These are phyloP conservation scores for Delphinella strobiligena DNA, from an alignment of 2,329 filamentous ascomycete genomes.

Conservation along the genomic window DNA sequence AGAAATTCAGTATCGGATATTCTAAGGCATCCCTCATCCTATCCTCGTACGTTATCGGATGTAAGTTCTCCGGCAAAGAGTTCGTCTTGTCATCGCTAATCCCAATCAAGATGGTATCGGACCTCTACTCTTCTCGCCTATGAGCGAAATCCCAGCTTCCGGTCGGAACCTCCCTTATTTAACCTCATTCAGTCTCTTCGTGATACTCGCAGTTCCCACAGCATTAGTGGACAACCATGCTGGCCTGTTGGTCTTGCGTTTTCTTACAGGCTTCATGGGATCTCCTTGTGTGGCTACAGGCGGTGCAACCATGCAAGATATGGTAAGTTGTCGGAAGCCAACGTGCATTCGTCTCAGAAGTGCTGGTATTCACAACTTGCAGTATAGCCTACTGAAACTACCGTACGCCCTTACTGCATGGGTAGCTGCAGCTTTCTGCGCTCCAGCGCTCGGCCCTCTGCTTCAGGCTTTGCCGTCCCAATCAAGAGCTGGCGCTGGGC, in stretches of 20 bases:
- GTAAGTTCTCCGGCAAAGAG: not conserved
- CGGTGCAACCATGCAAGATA: constrained; percentile 40
- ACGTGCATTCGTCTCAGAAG: not conserved
- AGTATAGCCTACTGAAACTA: constrained; percentile 29
- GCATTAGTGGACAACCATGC: constrained; percentile 51
- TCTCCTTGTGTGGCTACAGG: constrained; percentile 51
- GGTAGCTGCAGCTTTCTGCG: constrained; percentile 31
- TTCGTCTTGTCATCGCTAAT: not conserved
- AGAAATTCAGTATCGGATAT: constrained; percentile 40
- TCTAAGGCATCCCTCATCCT: constrained; percentile 45
- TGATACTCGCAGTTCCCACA: constrained; percentile 54
- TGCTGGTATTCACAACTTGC: constrained; percentile 10
- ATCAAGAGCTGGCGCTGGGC: constrained; percentile 52
- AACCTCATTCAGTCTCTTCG: constrained; percentile 54
- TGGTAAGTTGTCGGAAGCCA: constrained; percentile 11
- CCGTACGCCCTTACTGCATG: constrained; percentile 32
- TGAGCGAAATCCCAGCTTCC: constrained; percentile 54
- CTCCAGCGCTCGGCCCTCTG: constrained; percentile 48
- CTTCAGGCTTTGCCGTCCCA: constrained; percentile 49
- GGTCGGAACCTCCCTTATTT: constrained; percentile 59
- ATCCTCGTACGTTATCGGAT: constrained; percentile 51
- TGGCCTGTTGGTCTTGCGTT: constrained; percentile 49
- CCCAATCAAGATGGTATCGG: constrained; percentile 38
- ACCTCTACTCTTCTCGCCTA: constrained; percentile 52
- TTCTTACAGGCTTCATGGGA: constrained; percentile 55